Evolutionary conservation across 2,329 filamentous ascomycete species (phyloP).

Genomic region (Colletotrichum sp.): DNA sequence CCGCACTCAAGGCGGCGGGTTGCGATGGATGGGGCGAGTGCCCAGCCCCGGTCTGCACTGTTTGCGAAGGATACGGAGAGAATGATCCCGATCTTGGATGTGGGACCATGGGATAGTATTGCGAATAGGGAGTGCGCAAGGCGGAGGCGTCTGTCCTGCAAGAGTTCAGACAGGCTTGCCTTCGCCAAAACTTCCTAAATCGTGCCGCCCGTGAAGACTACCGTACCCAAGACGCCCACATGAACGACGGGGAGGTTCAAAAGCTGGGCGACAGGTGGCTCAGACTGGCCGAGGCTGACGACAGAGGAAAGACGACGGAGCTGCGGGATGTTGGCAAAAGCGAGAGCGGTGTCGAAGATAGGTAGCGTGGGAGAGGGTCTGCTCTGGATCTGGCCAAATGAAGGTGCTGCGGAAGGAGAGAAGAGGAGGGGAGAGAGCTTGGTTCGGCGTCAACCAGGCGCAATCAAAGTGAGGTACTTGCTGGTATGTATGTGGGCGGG

Average conservation of each 20-base stretch:
- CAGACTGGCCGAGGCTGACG: not conserved
- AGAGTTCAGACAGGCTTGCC: constrained; percentile 15
- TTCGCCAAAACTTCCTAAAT: constrained; percentile 2
- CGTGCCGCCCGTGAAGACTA: constrained; percentile 1
- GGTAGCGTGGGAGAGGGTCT: not conserved
- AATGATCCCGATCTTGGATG: constrained; percentile 68
- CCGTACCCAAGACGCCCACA: not conserved
- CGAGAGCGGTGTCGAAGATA: not conserved
- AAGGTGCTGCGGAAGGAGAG: not conserved
- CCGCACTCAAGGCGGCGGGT: constrained; percentile 61
- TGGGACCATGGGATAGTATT: constrained; percentile 56
- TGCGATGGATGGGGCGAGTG: constrained; percentile 65
- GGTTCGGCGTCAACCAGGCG: constrained; percentile 12
- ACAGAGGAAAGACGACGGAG: not conserved
- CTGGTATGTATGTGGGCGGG: not conserved
- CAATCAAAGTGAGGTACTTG: not conserved
- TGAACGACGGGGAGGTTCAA: not conserved
- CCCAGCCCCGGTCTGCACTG: constrained; percentile 60
- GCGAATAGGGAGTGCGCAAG: not conserved
- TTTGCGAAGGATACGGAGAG: constrained; percentile 65
- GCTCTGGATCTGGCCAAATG: not conserved
- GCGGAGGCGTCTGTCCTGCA: constrained; percentile 14
- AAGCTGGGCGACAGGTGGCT: not conserved
- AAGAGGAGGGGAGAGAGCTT: constrained; percentile 12
- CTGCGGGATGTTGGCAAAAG: not conserved